phyloP scores from a whole-genome alignment of 768 basidiomycete genomes.

The Daedaleopsis nitida region DNA sequence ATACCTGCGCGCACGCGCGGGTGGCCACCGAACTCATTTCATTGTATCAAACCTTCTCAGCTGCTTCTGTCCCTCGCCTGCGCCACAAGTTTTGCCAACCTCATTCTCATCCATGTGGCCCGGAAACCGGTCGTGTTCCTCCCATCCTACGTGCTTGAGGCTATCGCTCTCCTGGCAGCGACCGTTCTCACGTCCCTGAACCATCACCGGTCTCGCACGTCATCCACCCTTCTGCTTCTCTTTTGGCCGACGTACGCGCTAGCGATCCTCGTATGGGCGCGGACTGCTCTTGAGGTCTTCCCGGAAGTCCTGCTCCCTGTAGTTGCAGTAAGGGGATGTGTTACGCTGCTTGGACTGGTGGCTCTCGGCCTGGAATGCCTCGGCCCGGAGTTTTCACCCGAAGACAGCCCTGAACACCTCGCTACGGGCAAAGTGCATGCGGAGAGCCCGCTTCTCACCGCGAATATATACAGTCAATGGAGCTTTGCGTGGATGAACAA shows the following conservation, averaged over 20 bases:
- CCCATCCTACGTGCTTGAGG: conserved; percentile 59
- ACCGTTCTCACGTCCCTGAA: conserved; percentile 61
- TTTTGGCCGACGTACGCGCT: conserved; percentile 78
- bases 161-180: conserved; percentile 50
- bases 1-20: too few relatives aligned
- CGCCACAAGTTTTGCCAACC: conserved; percentile 45
- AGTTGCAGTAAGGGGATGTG: conserved; percentile 48
- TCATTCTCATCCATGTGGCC: conserved; percentile 40
- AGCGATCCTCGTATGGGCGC: conserved; percentile 54
- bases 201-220: conserved; percentile 68
- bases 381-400: conserved; percentile 56
- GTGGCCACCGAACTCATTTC: background rate
- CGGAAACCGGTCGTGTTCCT: conserved; percentile 45
- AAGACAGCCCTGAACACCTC: conserved; percentile 35
- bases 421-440: conserved; percentile 53
- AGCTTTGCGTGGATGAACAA: conserved; percentile 88
- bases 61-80: conserved; percentile 49
- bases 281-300: conserved; percentile 49
- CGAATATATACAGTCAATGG: conserved; percentile 82
- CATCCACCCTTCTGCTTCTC: conserved; percentile 72
- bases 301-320: conserved; percentile 31
- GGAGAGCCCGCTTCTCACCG: conserved; percentile 73
- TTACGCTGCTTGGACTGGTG: conserved; percentile 48
- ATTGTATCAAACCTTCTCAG: conserved; percentile 35
- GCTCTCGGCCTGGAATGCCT: conserved; percentile 69